Base-by-base conservation (phyloP, 305 asterid genomes). In the Fraxinus velutina region DNA sequence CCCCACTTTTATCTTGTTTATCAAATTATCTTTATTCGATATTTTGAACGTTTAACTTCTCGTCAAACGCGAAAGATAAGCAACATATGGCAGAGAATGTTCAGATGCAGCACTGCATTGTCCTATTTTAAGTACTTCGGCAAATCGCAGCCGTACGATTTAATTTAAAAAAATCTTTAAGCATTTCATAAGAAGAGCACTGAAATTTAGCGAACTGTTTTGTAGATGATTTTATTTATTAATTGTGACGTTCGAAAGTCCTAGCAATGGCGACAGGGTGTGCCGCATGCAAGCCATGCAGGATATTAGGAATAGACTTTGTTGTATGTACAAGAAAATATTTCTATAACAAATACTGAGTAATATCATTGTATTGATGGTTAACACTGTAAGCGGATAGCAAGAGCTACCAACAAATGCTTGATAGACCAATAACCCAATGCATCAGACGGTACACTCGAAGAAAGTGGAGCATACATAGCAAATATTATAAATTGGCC, bases 1-100 rank as follows among this genome's bases (percentile, higher is more conserved):
- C 8, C 87, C 87, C 86, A 78, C 85, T 84, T 80, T 80, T 81
- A 84, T 84, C 81, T 78, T 62, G 73, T 64, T 79, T 76, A 76
- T 4, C 83, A 73, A 62, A 73, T 86, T 86, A 66, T 84, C 87
- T 79, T 79, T 75, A 29, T 79, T 62, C 47, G 81, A 60, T 85
- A 78, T 71, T 32, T n/a, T 39, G 34, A 32, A 32, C 34, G 4
- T 39, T 21, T 21, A 7, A 8, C 74, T 68, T 68, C 77, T 83
- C 82, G 73, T 9, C 37, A n/a, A 75, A 68, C 75, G 76, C 9
- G 9, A 44, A 55, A 32, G 47, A 57, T 21, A 44, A 78, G 83
- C 24, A 75, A 52, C 13, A 21, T 2, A 6, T 21, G 15, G 30
- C 30, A 19, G 27, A 8, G 30, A 62, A 7, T 6, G 32, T 62